Evolutionary conservation across 2,329 filamentous ascomycete genomes (phyloP).

Genomic region (Ophiobolus disseminans): DNA sequence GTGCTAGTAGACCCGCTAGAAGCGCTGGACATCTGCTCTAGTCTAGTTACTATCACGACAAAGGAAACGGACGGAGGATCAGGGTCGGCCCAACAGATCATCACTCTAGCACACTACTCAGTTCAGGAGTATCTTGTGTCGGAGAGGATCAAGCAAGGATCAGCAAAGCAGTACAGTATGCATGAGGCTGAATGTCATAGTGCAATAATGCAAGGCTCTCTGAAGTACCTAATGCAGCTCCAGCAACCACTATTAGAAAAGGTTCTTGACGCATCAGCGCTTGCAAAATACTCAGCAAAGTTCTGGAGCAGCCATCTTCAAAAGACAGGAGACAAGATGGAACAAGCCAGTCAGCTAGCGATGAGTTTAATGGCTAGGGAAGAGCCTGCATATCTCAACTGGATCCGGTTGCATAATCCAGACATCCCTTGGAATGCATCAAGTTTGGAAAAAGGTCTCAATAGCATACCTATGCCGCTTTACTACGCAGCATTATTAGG

Average conservation of each 20-base stretch:
- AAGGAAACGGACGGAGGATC: neutral
- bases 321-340: constrained; percentile 16
- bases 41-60: constrained; percentile 35
- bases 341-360: constrained; percentile 9
- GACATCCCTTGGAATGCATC: constrained; percentile 8
- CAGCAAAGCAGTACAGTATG: constrained; percentile 31
- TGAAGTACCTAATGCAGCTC: constrained; percentile 37
- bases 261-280: constrained; percentile 9
- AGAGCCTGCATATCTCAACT: constrained; percentile 25
- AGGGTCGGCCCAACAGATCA: constrained; percentile 3
- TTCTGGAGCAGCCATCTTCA: constrained; percentile 34
- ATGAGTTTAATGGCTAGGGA: constrained; percentile 18
- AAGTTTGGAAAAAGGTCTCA: constrained; percentile 6
- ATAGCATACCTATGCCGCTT: constrained; percentile 18
- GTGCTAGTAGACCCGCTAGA: constrained; percentile 45
- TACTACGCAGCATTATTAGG: constrained; percentile 29
- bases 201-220: constrained; percentile 27
- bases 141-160: constrained; percentile 28
- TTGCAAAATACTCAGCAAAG: constrained; percentile 37
- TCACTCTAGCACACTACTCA: constrained; percentile 43
- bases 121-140: constrained; percentile 47
- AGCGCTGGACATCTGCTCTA: constrained; percentile 39
- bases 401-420: constrained; percentile 26
- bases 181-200: constrained; percentile 25
- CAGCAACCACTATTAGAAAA: constrained; percentile 13